Evolutionary conservation across 176 grass and related monocot genomes (phyloP).

Genomic region (Juncus effusus): DNA sequence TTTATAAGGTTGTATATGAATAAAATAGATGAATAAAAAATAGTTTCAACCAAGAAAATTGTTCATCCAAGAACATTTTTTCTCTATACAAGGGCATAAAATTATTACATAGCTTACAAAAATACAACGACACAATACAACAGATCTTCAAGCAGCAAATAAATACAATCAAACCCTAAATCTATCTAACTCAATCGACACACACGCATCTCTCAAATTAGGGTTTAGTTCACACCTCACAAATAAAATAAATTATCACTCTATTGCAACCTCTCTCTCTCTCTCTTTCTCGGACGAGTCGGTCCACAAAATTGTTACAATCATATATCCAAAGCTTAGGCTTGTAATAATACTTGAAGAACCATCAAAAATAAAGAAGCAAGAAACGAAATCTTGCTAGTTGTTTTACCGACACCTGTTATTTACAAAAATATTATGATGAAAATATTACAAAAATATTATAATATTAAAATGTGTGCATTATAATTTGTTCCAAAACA

Average conservation of each 20-base stretch:
- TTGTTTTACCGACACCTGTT: slow-evolving; percentile 6
- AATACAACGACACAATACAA: slow-evolving; percentile 14
- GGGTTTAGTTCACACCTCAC: neutral
- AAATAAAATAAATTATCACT: slow-evolving; percentile 10
- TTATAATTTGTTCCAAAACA: slow-evolving; percentile 11
- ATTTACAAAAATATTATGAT: neutral
- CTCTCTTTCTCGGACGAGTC: neutral
- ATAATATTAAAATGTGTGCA: neutral
- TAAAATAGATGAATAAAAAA: no score
- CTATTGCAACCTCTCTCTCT: neutral
- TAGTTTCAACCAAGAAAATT: no score
- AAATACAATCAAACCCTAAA: slow-evolving; percentile 14
- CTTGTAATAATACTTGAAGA: slow-evolving; percentile 1
- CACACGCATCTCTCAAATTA: neutral
- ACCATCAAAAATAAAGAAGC: slow-evolving; percentile 10
- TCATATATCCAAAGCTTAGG: slow-evolving; percentile 6
- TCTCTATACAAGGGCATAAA: slow-evolving; percentile 23
- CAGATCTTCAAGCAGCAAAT: neutral
- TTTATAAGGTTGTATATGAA: no score
- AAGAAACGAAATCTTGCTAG: slow-evolving; percentile 9
- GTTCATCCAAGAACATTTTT: neutral
- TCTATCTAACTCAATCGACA: neutral
- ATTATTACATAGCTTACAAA: slow-evolving; percentile 24
- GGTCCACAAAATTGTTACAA: slow-evolving; percentile 15
- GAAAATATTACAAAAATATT: neutral